phyloP scores from a whole-genome alignment of 352 stramenopile genomes.

The Globisporangium alternatum region DNA sequence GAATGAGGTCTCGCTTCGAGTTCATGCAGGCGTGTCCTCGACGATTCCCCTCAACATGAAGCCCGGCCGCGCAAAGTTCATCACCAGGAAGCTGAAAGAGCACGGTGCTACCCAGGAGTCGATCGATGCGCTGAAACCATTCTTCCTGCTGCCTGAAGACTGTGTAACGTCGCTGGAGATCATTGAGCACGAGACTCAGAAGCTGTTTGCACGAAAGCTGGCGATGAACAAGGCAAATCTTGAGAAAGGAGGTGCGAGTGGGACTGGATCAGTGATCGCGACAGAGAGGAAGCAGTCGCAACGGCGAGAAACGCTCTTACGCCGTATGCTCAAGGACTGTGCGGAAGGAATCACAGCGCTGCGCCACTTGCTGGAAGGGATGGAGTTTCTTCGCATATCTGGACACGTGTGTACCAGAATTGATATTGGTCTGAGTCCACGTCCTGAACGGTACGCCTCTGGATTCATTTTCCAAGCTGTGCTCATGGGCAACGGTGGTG shows the following conservation, averaged over 20 bases:
- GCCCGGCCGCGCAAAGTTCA: slow-evolving; percentile 68
- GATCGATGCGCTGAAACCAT: slow-evolving; percentile 64
- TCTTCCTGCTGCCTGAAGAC: slow-evolving; percentile 76
- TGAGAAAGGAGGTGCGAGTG: slow-evolving; percentile 7
- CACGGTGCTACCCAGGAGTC: slow-evolving; percentile 42
- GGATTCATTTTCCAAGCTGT: slow-evolving; percentile 86
- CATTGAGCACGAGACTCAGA: slow-evolving; percentile 65
- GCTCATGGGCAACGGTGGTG: slow-evolving; percentile 30
- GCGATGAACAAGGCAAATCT: slow-evolving; percentile 24
- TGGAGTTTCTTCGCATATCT: slow-evolving; percentile 62
- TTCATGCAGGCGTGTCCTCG: slow-evolving; percentile 59
- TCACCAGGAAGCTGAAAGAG: slow-evolving; percentile 67
- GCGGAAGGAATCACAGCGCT: slow-evolving; percentile 64
- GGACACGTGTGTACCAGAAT: slow-evolving; percentile 62
- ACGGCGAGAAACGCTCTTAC: slow-evolving; percentile 60
- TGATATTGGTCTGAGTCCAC: slow-evolving; percentile 73
- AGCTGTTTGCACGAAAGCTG: slow-evolving; percentile 49
- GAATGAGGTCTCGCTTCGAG: slow-evolving; percentile 65
- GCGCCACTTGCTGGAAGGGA: slow-evolving; percentile 61
- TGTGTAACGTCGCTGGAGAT: slow-evolving; percentile 54
- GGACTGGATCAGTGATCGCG: slow-evolving; percentile 6
- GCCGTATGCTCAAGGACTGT: slow-evolving; percentile 65
- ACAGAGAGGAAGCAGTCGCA: slow-evolving; percentile 53
- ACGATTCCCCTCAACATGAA: slow-evolving; percentile 60
- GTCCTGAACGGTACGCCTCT: slow-evolving; percentile 72